Evolutionary conservation across 2,329 filamentous ascomycete genomes (phyloP).

Genomic region (Fusarium hainanense): DNA sequence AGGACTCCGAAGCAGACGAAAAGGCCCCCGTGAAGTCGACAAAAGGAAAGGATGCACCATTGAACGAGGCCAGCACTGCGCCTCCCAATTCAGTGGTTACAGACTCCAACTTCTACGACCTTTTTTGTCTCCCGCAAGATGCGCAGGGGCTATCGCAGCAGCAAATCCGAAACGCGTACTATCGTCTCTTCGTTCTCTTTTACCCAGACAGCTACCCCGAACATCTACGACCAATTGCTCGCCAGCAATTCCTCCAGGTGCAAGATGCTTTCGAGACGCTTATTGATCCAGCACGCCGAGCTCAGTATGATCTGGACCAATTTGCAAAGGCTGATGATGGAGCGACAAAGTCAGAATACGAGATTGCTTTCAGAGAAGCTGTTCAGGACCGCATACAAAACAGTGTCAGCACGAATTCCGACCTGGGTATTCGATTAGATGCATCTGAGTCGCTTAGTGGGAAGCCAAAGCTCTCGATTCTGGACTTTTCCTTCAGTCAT

Average conservation of each 20-base stretch:
- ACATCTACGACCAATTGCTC: constrained; percentile 53
- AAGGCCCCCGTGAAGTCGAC: constrained; percentile 23
- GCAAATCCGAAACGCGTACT: constrained; percentile 58
- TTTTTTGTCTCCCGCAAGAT: constrained; percentile 56
- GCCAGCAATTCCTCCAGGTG: constrained; percentile 54
- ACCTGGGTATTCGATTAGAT: constrained; percentile 54
- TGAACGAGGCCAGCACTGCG: neutral
- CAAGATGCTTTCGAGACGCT: constrained; percentile 61
- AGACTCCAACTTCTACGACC: constrained; percentile 56
- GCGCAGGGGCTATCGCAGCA: constrained; percentile 42
- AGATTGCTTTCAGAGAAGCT: constrained; percentile 36
- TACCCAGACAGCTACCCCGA: constrained; percentile 57
- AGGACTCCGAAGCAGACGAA: constrained; percentile 26
- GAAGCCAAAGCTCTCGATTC: constrained; percentile 37
- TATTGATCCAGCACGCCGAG: constrained; percentile 56
- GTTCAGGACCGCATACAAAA: constrained; percentile 36
- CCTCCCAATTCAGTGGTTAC: neutral
- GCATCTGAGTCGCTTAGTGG: constrained; percentile 37
- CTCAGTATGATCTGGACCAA: constrained; percentile 55
- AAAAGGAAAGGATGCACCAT: constrained; percentile 16
- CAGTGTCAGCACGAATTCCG: constrained; percentile 48
- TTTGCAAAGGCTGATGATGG: constrained; percentile 39
- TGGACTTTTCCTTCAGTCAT: constrained; percentile 56
- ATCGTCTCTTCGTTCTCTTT: constrained; percentile 57
- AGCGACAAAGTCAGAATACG: constrained; percentile 29